A percentile compares a stretch with the other conserved stretches of the same genome.
These are phyloP conservation scores for Ceratocystis colombiana DNA, from an alignment of 2,329 filamentous ascomycete species.

Conservation along the genomic window DNA sequence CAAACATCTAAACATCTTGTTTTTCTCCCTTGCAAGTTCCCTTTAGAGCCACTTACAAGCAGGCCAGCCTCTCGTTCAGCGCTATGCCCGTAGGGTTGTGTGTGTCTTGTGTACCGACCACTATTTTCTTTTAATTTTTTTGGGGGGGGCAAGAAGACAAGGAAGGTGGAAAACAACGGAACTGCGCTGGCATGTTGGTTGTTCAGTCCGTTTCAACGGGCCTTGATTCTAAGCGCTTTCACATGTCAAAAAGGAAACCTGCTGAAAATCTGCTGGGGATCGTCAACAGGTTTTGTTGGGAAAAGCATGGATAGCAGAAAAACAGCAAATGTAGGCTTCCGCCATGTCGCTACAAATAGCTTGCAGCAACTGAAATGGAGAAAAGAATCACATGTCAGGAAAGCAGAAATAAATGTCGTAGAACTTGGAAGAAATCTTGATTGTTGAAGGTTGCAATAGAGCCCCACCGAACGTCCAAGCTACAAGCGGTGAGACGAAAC, in stretches of 20 bases:
- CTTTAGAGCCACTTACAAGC: constrained; percentile 3
- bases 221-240: neutral
- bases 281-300: constrained; percentile 10
- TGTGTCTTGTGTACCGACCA: neutral
- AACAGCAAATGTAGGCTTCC: too few relatives aligned
- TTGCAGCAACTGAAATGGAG: constrained; percentile 5
- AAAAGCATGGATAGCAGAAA: neutral
- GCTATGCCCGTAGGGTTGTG: neutral
- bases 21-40: neutral
- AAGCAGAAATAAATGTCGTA: neutral
- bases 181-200: neutral
- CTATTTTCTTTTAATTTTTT: neutral
- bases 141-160: neutral
- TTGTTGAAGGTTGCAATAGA: neutral
- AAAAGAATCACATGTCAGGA: constrained; percentile 7
- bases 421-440: too few relatives aligned
- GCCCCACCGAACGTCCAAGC: neutral
- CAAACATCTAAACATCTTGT: neutral
- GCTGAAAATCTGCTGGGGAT: constrained; percentile 9
- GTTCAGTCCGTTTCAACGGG: neutral
- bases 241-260: neutral
- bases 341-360: neutral
- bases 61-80: neutral
- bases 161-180: neutral
- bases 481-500: neutral